Evolutionary conservation across 1,284 basidiomycete species (phyloP).

Genomic region (Cryptococcus deneoformans): DNA sequence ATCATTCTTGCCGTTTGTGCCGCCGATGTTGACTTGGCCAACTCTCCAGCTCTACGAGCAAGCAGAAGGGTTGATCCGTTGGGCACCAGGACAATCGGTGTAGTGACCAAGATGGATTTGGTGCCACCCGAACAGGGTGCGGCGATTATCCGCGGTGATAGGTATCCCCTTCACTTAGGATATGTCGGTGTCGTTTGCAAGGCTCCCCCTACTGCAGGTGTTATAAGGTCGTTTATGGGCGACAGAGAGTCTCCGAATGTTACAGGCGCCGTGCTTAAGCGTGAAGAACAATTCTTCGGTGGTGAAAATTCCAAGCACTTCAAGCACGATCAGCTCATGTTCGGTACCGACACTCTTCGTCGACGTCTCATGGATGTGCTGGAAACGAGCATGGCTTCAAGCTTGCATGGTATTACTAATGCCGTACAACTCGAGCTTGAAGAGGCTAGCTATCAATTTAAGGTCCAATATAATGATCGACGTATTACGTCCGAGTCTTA

Average conservation of each 20-base stretch:
- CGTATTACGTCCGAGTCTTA: slow-evolving; percentile 84
- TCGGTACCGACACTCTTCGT: slow-evolving; percentile 86
- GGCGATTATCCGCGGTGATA: slow-evolving; percentile 77
- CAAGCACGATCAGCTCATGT: slow-evolving; percentile 58
- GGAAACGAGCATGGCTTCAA: slow-evolving; percentile 95
- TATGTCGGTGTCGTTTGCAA: slow-evolving; percentile 98
- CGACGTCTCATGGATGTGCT: slow-evolving; percentile 92
- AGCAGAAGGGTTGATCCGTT: slow-evolving; percentile 92
- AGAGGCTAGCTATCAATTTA: slow-evolving; percentile 99
- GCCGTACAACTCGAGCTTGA: slow-evolving; percentile 96
- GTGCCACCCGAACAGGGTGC: slow-evolving; percentile 82
- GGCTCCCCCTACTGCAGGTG: slow-evolving; percentile 50
- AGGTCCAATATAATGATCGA: slow-evolving; percentile 97
- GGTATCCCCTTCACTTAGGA: slow-evolving; percentile 95
- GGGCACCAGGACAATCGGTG: slow-evolving; percentile 92
- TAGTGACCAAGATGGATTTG: slow-evolving; percentile 99
- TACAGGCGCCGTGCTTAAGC: slow-evolving; percentile 58
- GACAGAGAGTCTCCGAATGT: slow-evolving; percentile 46
- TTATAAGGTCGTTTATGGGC: slow-evolving; percentile 48
- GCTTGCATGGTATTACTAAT: slow-evolving; percentile 91
- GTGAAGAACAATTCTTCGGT: slow-evolving; percentile 51
- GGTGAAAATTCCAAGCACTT: slow-evolving; percentile 59
- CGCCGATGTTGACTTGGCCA: slow-evolving; percentile 93
- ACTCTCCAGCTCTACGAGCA: slow-evolving; percentile 91
- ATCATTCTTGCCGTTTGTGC: slow-evolving; percentile 97